Percentiles rank a stretch among this genome's conserved stretches.
These are phyloP conservation scores for Colletotrichum sublineola DNA, from an alignment of 2,329 filamentous ascomycete species.

Conservation along the genomic window DNA sequence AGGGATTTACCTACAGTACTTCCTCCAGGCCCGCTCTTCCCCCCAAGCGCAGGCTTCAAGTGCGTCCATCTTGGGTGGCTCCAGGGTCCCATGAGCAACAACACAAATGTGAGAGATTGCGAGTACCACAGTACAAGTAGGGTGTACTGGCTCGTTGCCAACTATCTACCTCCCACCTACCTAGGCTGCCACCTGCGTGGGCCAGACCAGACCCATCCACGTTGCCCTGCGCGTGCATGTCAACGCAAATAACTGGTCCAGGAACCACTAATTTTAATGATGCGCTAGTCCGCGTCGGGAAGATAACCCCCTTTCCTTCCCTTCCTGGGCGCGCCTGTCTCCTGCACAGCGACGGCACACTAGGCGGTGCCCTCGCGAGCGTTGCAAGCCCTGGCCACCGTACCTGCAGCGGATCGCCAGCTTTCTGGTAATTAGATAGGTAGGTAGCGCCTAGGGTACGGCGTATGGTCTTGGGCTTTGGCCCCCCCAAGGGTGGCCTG, in stretches of 20 bases:
- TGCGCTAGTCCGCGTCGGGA: slow-evolving; percentile 21
- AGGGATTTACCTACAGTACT: background rate
- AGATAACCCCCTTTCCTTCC: slow-evolving; percentile 31
- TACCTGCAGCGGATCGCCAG: slow-evolving; percentile 39
- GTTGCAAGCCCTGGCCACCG: slow-evolving; percentile 24
- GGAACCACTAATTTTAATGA: slow-evolving; percentile 28
- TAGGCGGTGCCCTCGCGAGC: slow-evolving; percentile 13
- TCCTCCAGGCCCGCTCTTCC: background rate
- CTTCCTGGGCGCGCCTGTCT: slow-evolving; percentile 23
- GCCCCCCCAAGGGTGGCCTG: slow-evolving; percentile 29
- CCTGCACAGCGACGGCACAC: slow-evolving; percentile 1
- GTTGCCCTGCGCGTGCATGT: slow-evolving; percentile 15
- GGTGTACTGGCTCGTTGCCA: background rate
- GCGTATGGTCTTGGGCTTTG: slow-evolving; percentile 8
- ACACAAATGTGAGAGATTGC: slow-evolving; percentile 4
- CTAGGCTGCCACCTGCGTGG: background rate
- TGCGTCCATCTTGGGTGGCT: slow-evolving; percentile 9
- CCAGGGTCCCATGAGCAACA: slow-evolving; percentile 5
- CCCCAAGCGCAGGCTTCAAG: slow-evolving; percentile 8
- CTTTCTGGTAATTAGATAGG: slow-evolving; percentile 19
- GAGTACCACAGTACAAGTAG: background rate
- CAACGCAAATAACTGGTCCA: slow-evolving; percentile 34
- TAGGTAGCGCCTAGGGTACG: slow-evolving; percentile 16
- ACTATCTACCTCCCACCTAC: too few species aligned
- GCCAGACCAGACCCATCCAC: background rate